Evolutionary conservation across 352 stramenopile species (phyloP).

Genomic region (Phytophthora cryptogea): DNA sequence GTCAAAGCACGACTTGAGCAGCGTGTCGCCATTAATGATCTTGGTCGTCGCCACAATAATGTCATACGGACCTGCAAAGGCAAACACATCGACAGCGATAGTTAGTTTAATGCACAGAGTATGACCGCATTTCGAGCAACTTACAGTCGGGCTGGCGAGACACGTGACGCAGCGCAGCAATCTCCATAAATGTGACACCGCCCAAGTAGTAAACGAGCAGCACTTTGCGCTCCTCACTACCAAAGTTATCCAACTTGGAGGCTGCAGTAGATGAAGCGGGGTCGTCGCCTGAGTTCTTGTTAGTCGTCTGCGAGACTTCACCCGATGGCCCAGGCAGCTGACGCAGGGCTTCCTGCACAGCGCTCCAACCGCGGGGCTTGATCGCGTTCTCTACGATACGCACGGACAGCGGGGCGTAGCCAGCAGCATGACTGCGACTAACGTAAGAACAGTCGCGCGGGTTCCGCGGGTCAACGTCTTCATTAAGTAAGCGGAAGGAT

Average conservation of each 20-base stretch:
- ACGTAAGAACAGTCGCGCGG: conserved; percentile 95
- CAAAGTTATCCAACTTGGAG: conserved; percentile 74
- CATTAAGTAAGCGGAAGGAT: conserved; percentile 94
- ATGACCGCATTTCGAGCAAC: conserved; percentile 28
- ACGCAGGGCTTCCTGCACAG: conserved; percentile 82
- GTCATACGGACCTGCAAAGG: conserved; percentile 71
- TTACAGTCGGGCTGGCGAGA: conserved; percentile 91
- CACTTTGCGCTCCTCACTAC: conserved; percentile 88
- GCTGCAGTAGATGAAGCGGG: conserved; percentile 29
- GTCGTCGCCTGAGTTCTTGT: conserved; percentile 48
- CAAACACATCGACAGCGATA: conserved; percentile 14
- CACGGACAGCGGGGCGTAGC: conserved; percentile 94
- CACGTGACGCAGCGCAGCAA: conserved; percentile 95
- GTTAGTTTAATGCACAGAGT: conserved; percentile 2
- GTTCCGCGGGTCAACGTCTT: conserved; percentile 93
- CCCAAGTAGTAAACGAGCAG: conserved; percentile 97
- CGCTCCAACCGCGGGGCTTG: conserved; percentile 76
- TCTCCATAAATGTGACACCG: conserved; percentile 97
- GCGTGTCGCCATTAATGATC: conserved; percentile 85
- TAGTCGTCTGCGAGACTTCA: conserved; percentile 70
- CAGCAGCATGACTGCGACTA: conserved; percentile 72
- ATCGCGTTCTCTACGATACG: conserved; percentile 92
- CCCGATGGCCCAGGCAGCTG: conserved; percentile 79
- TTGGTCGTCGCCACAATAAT: conserved; percentile 95
- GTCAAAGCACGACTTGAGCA: conserved; percentile 89